Conservation (phyloP, 2,329 filamentous ascomycete species). For the Fusarium sp. region DNA sequence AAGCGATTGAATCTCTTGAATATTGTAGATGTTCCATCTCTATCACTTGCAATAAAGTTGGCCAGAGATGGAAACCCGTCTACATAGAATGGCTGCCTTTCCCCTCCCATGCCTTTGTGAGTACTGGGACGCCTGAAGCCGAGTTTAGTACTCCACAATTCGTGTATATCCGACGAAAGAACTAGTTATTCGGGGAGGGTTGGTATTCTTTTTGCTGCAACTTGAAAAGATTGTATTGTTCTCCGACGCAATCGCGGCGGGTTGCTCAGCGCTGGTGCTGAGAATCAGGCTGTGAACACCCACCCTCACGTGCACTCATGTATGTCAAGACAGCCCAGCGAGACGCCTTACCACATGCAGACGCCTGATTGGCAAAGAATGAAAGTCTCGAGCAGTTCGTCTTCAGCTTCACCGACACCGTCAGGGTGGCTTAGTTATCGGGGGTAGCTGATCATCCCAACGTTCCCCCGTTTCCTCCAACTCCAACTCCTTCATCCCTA, state of each 20-base stretch:
- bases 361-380: neutral
- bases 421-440: neutral
- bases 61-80: constrained; percentile 20
- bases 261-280: neutral
- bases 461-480: neutral
- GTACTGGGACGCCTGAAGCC: neutral
- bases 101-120: neutral
- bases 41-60: constrained; percentile 18
- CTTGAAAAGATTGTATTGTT: neutral
- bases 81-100: neutral
- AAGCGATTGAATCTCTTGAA: constrained; percentile 18
- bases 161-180: neutral
- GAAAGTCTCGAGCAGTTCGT: neutral
- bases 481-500: neutral
- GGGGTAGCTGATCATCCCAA: rapidly evolving
- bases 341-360: neutral
- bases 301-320: neutral
- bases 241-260: neutral
- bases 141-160: neutral
- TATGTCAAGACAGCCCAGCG: neutral
- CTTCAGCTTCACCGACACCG: neutral
- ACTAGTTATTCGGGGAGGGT: neutral
- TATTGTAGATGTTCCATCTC: constrained; percentile 13
- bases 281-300: neutral
- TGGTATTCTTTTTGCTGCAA: neutral